phyloP scores from a whole-genome alignment of 306 rosid genomes.

The Dryas alaskensis region DNA sequence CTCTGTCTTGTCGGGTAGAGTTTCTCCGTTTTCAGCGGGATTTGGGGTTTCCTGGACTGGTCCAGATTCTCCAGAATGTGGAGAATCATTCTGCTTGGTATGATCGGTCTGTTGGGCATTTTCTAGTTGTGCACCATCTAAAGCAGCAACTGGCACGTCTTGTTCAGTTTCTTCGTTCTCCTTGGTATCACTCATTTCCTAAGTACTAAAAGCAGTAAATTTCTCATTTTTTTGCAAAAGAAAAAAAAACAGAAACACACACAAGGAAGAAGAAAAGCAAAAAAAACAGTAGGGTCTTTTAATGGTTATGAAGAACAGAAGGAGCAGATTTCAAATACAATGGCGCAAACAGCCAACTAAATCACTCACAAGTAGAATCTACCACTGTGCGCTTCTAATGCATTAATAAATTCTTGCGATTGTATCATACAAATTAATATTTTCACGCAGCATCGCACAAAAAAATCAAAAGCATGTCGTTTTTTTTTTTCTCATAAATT shows the following conservation, averaged over 20 bases:
- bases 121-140: conserved; percentile 21
- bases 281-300: neutral
- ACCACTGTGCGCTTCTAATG: neutral
- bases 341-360: neutral
- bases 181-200: conserved; percentile 59
- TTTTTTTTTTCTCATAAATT: neutral
- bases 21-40: conserved; percentile 28
- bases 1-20: neutral
- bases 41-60: conserved; percentile 25
- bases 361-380: neutral
- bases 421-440: neutral
- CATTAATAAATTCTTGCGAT: neutral
- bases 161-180: conserved; percentile 41
- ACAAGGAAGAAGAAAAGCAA: neutral
- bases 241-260: neutral
- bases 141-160: conserved; percentile 16
- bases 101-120: neutral
- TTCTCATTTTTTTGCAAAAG: too few relatives aligned
- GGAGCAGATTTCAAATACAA: too few relatives aligned
- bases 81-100: conserved; percentile 19
- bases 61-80: conserved; percentile 30
- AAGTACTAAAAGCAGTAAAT: neutral
- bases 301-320: too few relatives aligned
- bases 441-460: neutral
- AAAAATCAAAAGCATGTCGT: neutral